Evolutionary conservation across 2,329 filamentous ascomycete genomes (phyloP).

Genomic region (Ceratocystis harringtonii): DNA sequence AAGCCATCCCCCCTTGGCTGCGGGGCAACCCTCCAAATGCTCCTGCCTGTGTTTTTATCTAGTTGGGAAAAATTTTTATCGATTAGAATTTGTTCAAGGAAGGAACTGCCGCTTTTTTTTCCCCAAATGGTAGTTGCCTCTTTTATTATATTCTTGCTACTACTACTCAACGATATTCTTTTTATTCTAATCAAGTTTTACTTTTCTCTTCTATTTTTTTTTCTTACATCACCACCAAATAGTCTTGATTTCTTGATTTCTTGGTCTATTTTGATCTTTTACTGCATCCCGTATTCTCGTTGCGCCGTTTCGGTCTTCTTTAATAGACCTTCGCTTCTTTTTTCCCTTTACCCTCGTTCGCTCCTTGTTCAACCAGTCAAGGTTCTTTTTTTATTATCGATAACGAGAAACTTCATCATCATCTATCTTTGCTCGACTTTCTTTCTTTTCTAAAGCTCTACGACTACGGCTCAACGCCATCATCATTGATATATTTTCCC

Average conservation of each 20-base stretch:
- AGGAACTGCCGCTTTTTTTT: background rate
- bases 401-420: background rate
- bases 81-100: constrained; percentile 1
- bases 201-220: background rate
- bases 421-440: background rate
- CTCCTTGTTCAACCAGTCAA: too few relatives aligned
- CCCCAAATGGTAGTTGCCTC: background rate
- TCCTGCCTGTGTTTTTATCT: background rate
- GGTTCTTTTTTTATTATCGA: background rate
- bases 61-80: constrained; percentile 1
- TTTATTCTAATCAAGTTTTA: background rate
- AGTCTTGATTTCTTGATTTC: background rate
- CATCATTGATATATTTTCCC: background rate
- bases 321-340: background rate
- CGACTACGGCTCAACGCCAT: background rate
- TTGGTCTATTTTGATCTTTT: background rate
- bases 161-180: background rate
- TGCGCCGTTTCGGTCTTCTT: background rate
- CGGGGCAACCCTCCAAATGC: background rate
- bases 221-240: background rate
- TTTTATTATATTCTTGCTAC: background rate
- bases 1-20: background rate
- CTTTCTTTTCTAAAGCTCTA: background rate
- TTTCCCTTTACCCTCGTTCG: background rate
- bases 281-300: background rate